Evolutionary conservation across 2,329 filamentous ascomycete species (phyloP).

Genomic region (Fusarium sp.): DNA sequence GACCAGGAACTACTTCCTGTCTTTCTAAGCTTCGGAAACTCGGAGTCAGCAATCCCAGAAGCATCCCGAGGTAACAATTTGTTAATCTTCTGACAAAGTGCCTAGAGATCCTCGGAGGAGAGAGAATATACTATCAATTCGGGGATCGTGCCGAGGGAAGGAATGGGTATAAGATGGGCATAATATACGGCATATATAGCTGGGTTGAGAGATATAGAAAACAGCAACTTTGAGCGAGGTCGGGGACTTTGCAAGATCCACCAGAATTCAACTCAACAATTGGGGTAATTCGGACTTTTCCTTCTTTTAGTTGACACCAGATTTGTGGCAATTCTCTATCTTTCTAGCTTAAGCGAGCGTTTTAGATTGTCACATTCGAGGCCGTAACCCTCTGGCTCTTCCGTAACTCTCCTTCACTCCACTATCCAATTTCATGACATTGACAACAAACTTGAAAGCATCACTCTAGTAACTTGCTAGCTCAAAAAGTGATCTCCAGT

Average conservation of each 20-base stretch:
- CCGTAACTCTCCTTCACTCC: neutral
- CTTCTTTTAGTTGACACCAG: neutral
- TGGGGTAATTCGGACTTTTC: neutral
- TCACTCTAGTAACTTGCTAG: neutral
- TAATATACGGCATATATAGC: neutral
- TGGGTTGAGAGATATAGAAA: neutral
- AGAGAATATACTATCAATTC: neutral
- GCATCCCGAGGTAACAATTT: slow-evolving; percentile 51
- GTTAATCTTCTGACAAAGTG: neutral
- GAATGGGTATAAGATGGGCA: slow-evolving; percentile 1
- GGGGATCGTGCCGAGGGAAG: neutral
- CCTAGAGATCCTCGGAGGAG: slow-evolving; percentile 51
- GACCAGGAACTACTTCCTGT: slow-evolving; percentile 7
- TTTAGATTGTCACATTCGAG: neutral
- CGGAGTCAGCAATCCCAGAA: slow-evolving; percentile 44
- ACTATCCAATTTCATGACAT: neutral
- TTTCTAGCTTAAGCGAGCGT: neutral
- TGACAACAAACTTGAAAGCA: neutral
- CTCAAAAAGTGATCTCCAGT: slow-evolving; percentile 8
- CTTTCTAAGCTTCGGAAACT: slow-evolving; percentile 16
- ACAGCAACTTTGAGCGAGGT: neutral
- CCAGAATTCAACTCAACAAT: neutral
- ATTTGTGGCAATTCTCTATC: neutral
- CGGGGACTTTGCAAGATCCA: neutral
- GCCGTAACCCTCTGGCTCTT: neutral